Conservation (phyloP, 306 rosid genomes). For the Senna siamea region DNA sequence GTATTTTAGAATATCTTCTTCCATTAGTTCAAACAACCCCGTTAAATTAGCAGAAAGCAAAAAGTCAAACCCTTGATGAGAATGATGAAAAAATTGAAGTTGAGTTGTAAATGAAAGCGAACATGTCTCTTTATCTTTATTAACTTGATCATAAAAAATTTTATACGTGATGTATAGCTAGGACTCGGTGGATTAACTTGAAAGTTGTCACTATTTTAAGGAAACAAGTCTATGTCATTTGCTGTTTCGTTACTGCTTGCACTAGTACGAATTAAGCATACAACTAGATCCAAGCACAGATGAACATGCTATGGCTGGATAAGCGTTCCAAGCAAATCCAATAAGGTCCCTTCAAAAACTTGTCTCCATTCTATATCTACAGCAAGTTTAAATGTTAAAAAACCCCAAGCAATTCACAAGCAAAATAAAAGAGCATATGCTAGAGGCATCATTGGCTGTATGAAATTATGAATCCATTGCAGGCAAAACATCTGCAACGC, state of each 20-base stretch:
- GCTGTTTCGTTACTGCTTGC: no score
- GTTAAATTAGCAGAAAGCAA: no score
- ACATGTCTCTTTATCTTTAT: not conserved
- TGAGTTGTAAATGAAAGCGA: not conserved
- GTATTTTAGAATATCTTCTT: no score
- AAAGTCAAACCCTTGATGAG: no score
- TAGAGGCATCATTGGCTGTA: not conserved
- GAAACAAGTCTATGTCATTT: no score
- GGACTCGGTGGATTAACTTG: not conserved
- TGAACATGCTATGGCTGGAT: no score
- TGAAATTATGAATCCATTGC: constrained; percentile 15
- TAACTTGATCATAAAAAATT: not conserved
- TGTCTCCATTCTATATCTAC: constrained; percentile 7
- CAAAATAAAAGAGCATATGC: not conserved
- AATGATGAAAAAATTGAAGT: no score
- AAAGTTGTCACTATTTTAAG: no score
- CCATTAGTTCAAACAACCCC: no score
- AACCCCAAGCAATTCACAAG: not conserved
- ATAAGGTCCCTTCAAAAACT: not conserved
- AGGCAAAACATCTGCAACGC: constrained; percentile 7
- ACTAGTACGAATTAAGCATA: not conserved
- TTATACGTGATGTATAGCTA: not conserved
- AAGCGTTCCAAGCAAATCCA: not conserved
- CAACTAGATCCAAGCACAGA: not conserved
- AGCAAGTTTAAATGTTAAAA: not conserved